Evolutionary conservation across 495 filamentous ascomycete genomes (phyloP), one percentile per base, ranked within the genome.

Genomic region (Penicillium canariense): DNA sequence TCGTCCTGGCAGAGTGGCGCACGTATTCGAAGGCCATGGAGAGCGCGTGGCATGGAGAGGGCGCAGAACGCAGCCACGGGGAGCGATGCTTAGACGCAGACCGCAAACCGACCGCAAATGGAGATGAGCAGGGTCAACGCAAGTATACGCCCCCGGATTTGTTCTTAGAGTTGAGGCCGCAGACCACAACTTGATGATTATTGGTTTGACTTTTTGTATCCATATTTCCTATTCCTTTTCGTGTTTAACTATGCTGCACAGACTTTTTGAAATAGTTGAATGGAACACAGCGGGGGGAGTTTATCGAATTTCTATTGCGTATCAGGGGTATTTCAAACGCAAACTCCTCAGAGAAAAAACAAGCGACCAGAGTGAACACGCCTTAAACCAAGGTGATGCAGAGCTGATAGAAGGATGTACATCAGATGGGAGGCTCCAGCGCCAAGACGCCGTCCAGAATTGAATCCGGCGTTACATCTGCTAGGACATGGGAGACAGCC

Each of bases 371-470:
- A 17, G 14, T 28, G 14, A 12, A 20, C 7, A 6, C 17, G 12
- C 14, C 14, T 15, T 9, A 6, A 3, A 23, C 7, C 9, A 23
- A 10, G 4, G 9, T 23, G 38, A 14, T 23, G 6, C n/a, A n/a
- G n/a, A n/a, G n/a, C n/a, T n/a, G n/a, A n/a, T n/a, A n/a, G n/a
- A n/a, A n/a, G n/a, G n/a, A n/a, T 25, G n/a, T 22, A 26, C 5
- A 4, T 64, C 42, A 96, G 42, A 89, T 58, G 12, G 91, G 92
- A 39, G 80, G 83, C 45, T 86, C 87, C 1, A 96, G 81, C 50
- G 73, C 77, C 30, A 96, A 62, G 2, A 96, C 90, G 51, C 95
- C 89, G 47, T 96, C 90, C 35, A 97, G 77, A 2, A 97, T 86
- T 54, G 85, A 83, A 61, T 93, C 90, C 0, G 85, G 78, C 2